Evolutionary conservation across 2,329 filamentous ascomycete species (phyloP).

Genomic region (Aureobasidium sp.): DNA sequence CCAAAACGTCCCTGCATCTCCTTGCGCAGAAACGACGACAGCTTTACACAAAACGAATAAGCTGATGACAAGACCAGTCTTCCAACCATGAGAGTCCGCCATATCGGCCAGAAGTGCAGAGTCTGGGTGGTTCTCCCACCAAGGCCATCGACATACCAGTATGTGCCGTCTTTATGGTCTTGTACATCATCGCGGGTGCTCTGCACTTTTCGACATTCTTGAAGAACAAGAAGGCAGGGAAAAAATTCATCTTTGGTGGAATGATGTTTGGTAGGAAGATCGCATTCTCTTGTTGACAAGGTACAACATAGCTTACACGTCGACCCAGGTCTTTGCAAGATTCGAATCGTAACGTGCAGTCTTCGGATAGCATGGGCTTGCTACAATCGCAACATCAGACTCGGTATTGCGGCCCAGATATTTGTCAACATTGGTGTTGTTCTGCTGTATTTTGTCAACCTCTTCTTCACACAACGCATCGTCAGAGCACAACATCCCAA

Average conservation of each 20-base stretch:
- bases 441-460: conserved; percentile 69
- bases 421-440: conserved; percentile 69
- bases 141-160: conserved; percentile 57
- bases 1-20: background rate
- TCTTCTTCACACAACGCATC: conserved; percentile 69
- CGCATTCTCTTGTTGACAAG: conserved; percentile 36
- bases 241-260: conserved; percentile 55
- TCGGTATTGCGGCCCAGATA: conserved; percentile 56
- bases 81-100: conserved; percentile 5
- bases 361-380: conserved; percentile 52
- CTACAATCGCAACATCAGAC: conserved; percentile 34
- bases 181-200: conserved; percentile 50
- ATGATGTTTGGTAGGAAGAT: conserved; percentile 43
- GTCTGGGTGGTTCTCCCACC: conserved; percentile 53
- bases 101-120: conserved; percentile 32
- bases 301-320: conserved; percentile 46
- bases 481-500: conserved; percentile 64
- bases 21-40: background rate
- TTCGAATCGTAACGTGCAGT: conserved; percentile 40
- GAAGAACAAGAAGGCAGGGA: conserved; percentile 43
- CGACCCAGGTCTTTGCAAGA: conserved; percentile 45
- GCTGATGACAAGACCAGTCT: background rate
- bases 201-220: conserved; percentile 54
- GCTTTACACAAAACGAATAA: background rate
- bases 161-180: conserved; percentile 53